These are phyloP conservation scores for Pseudogymnoascus verrucosus DNA, from an alignment of 2,329 filamentous ascomycete species.

Conservation along the genomic window DNA sequence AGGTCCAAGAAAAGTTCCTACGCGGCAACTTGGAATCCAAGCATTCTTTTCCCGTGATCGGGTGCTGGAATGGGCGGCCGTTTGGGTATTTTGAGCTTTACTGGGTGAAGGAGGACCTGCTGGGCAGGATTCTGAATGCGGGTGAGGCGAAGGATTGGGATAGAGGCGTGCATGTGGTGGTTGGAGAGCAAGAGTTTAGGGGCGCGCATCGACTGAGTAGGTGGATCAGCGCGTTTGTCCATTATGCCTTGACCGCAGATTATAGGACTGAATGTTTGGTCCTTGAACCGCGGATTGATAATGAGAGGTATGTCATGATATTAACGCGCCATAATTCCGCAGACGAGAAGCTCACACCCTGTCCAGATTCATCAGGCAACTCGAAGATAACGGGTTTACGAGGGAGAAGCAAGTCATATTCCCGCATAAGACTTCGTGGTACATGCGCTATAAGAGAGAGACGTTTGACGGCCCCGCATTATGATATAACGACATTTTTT, in stretches of 20 bases:
- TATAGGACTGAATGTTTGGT: slow-evolving; percentile 73
- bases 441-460: slow-evolving; percentile 73
- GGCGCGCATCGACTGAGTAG: slow-evolving; percentile 66
- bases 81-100: slow-evolving; percentile 98
- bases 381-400: slow-evolving; percentile 69
- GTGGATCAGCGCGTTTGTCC: slow-evolving; percentile 82
- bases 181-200: slow-evolving; percentile 88
- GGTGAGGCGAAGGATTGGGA: slow-evolving; percentile 70
- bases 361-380: slow-evolving; percentile 54
- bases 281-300: slow-evolving; percentile 87
- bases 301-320: slow-evolving; percentile 59
- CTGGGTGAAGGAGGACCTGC: slow-evolving; percentile 87
- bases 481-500: slow-evolving; percentile 14
- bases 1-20: slow-evolving; percentile 60
- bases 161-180: slow-evolving; percentile 76
- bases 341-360: slow-evolving; percentile 32
- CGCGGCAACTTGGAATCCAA: slow-evolving; percentile 52
- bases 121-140: slow-evolving; percentile 61
- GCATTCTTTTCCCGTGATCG: slow-evolving; percentile 85
- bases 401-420: slow-evolving; percentile 82
- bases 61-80: slow-evolving; percentile 86
- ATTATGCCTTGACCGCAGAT: slow-evolving; percentile 74
- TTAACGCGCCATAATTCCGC: too few relatives aligned
- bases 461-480: slow-evolving; percentile 63
- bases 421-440: slow-evolving; percentile 85